Base-by-base conservation (phyloP, 2,329 filamentous ascomycete genomes). In the Metarhizium anisopliae region DNA sequence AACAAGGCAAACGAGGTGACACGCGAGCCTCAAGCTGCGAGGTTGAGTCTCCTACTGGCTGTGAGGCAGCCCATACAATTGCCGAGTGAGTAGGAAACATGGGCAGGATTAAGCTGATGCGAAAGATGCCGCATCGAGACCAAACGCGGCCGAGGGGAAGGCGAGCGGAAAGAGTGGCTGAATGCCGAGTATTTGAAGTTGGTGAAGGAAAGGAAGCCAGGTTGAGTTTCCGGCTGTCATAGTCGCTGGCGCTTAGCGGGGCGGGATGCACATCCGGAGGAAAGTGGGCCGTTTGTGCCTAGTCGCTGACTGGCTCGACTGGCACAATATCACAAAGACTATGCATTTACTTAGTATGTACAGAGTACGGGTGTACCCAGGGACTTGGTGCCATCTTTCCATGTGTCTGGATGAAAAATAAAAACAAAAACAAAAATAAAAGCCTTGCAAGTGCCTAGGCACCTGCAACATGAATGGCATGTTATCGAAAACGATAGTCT, bases 221-320 rank as follows among this genome's bases (percentile, higher is more conserved):
- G 38, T 5, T 16, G 38, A 40, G 14, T 16, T 40, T 7, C 38
- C 14, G 6, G 40, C n/a, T 45, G 16, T 25, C n/a, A 8, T 35
- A 35, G 32, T 11, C 4, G 18, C 30, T 47, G 47, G 53, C 47
- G 35, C 50, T 51, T 55, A 55, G 47, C 47, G 53, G 53, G 53
- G 45, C 53, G 53, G 25, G 53, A 54, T 54, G 53, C 53, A 54
- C 32, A 50, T 18, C 45, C 47, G 35, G 20, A 54, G 38, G 8
- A 7, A 25, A 25, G 43, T 43, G 42, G 54, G 50, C 29, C 45
- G 50, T 32, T 38, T 40, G 49, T 36, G 47, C 47, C 7, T 3
- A 25, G 51, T 32, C 13, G 42, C 42, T 16, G 38, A 40, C 11
- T 40, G 38, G 38, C 38, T 40, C 14, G 38, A 40, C 14, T 40